phyloP scores from a whole-genome alignment of 768 basidiomycete genomes.

The Mrakia frigida region DNA sequence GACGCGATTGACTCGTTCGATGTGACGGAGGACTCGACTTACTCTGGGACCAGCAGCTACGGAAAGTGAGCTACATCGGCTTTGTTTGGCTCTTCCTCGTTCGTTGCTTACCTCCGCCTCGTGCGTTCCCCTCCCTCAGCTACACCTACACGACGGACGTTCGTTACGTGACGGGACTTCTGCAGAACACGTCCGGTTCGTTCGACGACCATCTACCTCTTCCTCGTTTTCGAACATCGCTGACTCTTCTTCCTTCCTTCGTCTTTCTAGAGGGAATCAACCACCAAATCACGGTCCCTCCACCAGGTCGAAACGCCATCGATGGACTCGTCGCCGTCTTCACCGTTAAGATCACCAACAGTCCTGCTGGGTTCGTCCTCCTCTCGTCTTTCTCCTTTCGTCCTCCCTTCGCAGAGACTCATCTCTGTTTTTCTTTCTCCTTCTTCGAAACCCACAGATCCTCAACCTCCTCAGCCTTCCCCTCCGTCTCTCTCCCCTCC shows the following conservation, averaged over 20 bases:
- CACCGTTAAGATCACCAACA: conserved; percentile 56
- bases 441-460: not conserved
- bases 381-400: not conserved
- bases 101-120: not conserved
- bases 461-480: not conserved
- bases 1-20: conserved; percentile 43
- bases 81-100: not conserved
- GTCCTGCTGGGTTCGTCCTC: conserved; percentile 12
- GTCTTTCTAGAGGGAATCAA: conserved; percentile 41
- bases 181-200: conserved; percentile 53
- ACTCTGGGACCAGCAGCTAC: conserved; percentile 59
- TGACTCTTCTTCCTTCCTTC: too few species aligned
- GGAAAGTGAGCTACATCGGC: conserved; percentile 39
- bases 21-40: conserved; percentile 60
- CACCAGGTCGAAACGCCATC: conserved; percentile 47
- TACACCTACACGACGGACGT: conserved; percentile 71
- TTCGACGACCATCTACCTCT: not conserved
- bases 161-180: conserved; percentile 62
- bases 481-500: not conserved
- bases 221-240: not conserved
- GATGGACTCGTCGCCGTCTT: conserved; percentile 81
- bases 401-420: not conserved
- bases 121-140: conserved; percentile 34
- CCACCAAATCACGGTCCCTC: conserved; percentile 41
- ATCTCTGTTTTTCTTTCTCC: not conserved